Conservation (phyloP, 2,329 filamentous ascomycete species). For the Arthrobotrys musiformis region DNA sequence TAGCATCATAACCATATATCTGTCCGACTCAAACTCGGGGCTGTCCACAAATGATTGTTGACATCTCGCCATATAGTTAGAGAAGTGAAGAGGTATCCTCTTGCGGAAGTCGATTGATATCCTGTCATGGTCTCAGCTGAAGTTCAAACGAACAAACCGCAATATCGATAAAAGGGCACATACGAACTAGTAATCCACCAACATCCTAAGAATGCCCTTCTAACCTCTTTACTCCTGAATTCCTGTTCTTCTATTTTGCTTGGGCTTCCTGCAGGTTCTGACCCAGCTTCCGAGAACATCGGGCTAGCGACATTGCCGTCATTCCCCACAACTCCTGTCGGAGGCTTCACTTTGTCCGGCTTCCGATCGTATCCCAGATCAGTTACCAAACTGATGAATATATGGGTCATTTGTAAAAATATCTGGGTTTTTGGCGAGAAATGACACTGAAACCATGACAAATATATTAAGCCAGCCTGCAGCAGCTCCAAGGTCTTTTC, state of each 20-base stretch:
- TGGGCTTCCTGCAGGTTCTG: constrained; percentile 8
- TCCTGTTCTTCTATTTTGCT: constrained; percentile 28
- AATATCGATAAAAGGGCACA: constrained; percentile 16
- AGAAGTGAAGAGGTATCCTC: constrained; percentile 58
- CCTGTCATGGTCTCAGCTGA: constrained; percentile 35
- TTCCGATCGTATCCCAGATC: constrained; percentile 60
- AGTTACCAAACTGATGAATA: constrained; percentile 60
- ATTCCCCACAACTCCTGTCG: neutral
- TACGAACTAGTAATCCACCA: constrained; percentile 60
- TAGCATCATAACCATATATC: constrained; percentile 58
- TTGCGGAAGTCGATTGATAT: constrained; percentile 59
- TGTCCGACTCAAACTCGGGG: constrained; percentile 57
- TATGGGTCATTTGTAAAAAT: constrained; percentile 61
- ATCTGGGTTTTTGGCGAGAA: constrained; percentile 60
- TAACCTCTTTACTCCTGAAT: constrained; percentile 57
- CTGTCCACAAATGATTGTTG: constrained; percentile 55
- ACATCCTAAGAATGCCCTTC: constrained; percentile 58
- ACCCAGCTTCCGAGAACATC: constrained; percentile 9
- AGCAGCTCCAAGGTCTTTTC: constrained; percentile 70
- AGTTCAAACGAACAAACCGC: neutral
- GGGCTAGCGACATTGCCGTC: constrained; percentile 30
- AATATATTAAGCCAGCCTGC: constrained; percentile 70
- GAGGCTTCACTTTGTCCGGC: constrained; percentile 45
- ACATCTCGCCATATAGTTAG: constrained; percentile 58
- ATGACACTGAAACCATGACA: constrained; percentile 67